Evolutionary conservation across 2,329 filamentous ascomycete species (phyloP).

Genomic region (Elsinoe ampelina): DNA sequence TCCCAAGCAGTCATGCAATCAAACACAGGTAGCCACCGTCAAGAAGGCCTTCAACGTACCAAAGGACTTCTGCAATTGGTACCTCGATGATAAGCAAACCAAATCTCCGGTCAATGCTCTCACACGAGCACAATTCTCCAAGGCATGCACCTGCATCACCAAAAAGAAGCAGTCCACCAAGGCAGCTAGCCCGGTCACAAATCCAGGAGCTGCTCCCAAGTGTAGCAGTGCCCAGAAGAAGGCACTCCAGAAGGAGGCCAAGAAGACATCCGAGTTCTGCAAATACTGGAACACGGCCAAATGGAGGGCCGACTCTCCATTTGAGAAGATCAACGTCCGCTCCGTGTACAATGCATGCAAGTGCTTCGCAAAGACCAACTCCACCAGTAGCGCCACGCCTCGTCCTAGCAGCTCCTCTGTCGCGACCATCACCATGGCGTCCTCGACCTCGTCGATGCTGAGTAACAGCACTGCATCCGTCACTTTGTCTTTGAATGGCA

Average conservation of each 20-base stretch:
- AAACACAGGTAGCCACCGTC: background rate
- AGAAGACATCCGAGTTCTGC: constrained; percentile 1
- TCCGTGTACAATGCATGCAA: constrained; percentile 7
- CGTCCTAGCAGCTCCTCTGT: background rate
- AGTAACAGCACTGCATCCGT: background rate
- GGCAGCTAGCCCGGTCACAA: background rate
- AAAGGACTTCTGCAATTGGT: background rate
- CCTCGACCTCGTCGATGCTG: background rate
- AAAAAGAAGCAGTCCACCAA: constrained; percentile 1
- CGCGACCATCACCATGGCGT: background rate
- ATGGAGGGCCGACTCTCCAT: background rate
- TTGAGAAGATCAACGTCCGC: background rate
- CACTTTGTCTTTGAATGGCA: background rate
- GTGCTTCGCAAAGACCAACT: background rate
- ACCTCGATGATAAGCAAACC: background rate
- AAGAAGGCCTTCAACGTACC: background rate
- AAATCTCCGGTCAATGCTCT: background rate
- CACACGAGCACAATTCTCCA: background rate
- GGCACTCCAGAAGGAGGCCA: background rate
- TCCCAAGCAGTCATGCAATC: background rate
- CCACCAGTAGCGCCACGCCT: background rate
- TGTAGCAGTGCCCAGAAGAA: background rate
- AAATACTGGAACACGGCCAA: background rate
- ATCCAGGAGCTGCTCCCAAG: background rate
- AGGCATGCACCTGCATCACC: background rate